Base-by-base conservation (phyloP, 768 basidiomycete species). In the Daedalea quercina region DNA sequence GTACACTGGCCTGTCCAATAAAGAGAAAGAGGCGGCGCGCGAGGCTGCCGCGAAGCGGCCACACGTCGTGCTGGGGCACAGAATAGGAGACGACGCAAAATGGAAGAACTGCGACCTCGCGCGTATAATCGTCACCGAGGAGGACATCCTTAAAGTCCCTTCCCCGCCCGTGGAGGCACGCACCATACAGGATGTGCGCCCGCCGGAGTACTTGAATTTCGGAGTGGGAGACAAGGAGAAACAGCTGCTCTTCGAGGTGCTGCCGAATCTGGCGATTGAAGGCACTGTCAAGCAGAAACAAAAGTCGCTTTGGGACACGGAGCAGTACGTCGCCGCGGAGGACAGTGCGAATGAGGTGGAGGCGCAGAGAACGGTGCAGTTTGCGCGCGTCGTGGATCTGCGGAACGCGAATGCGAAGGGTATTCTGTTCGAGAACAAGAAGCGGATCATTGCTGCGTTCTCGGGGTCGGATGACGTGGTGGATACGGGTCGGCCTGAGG, bases 371-470 rank as follows among this genome's bases (percentile, higher is more conserved):
- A 73, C 77, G 4, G 76, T 71, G 55, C 64, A 69, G 61, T 76
- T 96, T 52, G 83, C 86, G 41, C 76, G 78, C 58, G 69, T 92
- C 26, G 69, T 93, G 20, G 93, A 96, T 70, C 69, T 98, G 60
- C 74, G 85, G 57, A 97, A 98, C 63, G 87, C 95, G 17, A 90
- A 87, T 59, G 88, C 91, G 25, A 74, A 70, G 26, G 92, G 91
- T n/a, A 83, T 97, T 56, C 81, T 89, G 47, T 90, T 78, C 61
- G 90, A 93, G 70, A 97, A 96, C 67, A 76, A 88, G 54, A 74
- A 81, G 63, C 76, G 92, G 56, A 86, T 94, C 55, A 75, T 96
- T 25, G 70, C 70, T 13, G 82, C 79, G 25, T 97, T 98, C 70
- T 95, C 94, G 0, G 73, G 76, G 7, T 75, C 78, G 0, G 75